Percentiles rank a stretch among this genome's conserved stretches.
These are phyloP conservation scores for Isabelozyma rhagii DNA, from an alignment of 805 yeast genomes.

Conservation along the genomic window DNA sequence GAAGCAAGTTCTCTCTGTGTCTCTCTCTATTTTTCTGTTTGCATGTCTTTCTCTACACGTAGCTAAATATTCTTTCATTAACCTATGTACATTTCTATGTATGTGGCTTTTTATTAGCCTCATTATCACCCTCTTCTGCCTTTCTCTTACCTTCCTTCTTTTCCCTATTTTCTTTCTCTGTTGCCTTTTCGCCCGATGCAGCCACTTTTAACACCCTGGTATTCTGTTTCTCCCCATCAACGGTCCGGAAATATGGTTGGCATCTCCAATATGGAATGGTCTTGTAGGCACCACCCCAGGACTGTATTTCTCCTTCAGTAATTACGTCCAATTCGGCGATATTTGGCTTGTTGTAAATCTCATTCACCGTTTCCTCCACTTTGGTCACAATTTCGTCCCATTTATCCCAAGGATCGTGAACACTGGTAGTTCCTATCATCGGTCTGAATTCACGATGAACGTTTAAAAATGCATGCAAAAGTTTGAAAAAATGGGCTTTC, in stretches of 20 bases:
- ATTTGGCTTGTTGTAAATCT: slow-evolving; percentile 50
- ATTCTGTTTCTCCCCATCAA: slow-evolving; percentile 63
- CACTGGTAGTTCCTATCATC: slow-evolving; percentile 55
- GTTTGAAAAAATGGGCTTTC: slow-evolving; percentile 90
- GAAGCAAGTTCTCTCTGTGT: too few relatives aligned
- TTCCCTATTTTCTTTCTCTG: background rate
- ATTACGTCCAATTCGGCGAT: slow-evolving; percentile 57
- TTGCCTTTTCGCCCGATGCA: slow-evolving; percentile 12
- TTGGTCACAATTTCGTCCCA: slow-evolving; percentile 54
- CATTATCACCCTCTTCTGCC: background rate
- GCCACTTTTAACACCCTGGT: slow-evolving; percentile 37
- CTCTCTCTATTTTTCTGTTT: too few relatives aligned
- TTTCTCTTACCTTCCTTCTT: background rate
- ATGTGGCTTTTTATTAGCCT: background rate
- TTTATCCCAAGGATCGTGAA: slow-evolving; percentile 30
- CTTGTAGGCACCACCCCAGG: slow-evolving; percentile 81
- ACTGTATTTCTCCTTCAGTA: slow-evolving; percentile 48
- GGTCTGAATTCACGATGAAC: slow-evolving; percentile 76
- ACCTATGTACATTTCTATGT: too few relatives aligned
- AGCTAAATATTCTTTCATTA: too few relatives aligned
- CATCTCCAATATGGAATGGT: slow-evolving; percentile 92
- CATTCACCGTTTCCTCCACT: slow-evolving; percentile 65
- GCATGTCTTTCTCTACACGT: too few relatives aligned
- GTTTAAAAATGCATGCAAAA: slow-evolving; percentile 76
- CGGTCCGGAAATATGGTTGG: slow-evolving; percentile 91